Evolutionary conservation across 108 stramenopile genomes (phyloP), one percentile per base, ranked within the genome.

Genomic region (Nannochloropsis granulata): DNA sequence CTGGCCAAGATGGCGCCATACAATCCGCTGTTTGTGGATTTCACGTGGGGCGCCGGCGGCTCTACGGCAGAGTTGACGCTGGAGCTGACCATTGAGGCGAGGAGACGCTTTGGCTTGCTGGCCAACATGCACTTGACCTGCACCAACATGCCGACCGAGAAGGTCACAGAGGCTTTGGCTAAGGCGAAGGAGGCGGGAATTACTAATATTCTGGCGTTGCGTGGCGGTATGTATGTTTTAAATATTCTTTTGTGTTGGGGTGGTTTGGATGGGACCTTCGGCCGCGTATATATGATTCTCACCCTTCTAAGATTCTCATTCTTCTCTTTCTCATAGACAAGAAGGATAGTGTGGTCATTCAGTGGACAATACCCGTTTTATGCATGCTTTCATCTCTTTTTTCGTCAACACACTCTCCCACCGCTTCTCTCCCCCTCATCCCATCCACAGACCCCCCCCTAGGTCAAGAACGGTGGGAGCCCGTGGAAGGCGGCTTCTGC

Each of bases 21-120:
- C 21, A 71, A 82, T 44, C 96, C 97, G 8, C 92, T 98, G 19
- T 99, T 95, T 91, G 94, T 94, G 46, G 99, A 99, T 89, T 93
- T 98, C 89, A 99, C 99, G 13, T 99, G 98, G 98, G 99, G 99
- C 85, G 99, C 99, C 42, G 99, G 99, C 43, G 99, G 99, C 23
- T 96, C 95, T 82, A 99, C 99, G 24, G 95, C 97, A 19, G 96
- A 97, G 9, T 91, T 98, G 34, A 96, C 96, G 13, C 83, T 99
- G 83, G 93, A 98, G 23, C 90, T 99, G 43, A 94, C 94, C 24
- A 81, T 92, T 14, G 91, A 95, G 82, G 92, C 93, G 13, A 93
- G 95, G 71, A 83, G 92, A 46, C 16, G 23, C 13, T 89, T 90
- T 25, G 98, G 98, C 34, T 95, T 96, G 79, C 93, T 95, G 21